A percentile compares a stretch with the other conserved stretches of the same genome.
Conservation (phyloP, 345 rosid species). For the Triadica sebifera region DNA sequence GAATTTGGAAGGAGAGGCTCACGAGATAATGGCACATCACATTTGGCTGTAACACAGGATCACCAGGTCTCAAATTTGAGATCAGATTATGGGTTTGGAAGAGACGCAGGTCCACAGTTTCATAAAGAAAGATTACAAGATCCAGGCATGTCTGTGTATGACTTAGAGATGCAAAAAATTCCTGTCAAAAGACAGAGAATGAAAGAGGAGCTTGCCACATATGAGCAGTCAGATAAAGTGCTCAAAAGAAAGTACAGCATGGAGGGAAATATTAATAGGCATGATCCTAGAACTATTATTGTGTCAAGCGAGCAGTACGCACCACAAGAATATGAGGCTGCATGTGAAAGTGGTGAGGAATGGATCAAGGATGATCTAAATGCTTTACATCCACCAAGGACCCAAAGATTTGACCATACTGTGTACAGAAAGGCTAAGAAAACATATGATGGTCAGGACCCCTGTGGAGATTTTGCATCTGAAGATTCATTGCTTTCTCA, state of each 20-base stretch:
- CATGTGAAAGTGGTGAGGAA: conserved; percentile 37
- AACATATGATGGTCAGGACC: conserved; percentile 30
- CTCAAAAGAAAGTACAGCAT: conserved; percentile 31
- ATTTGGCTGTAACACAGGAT: conserved; percentile 25
- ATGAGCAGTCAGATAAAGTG: conserved; percentile 31
- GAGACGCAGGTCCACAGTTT: conserved; percentile 38
- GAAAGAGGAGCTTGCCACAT: conserved; percentile 33
- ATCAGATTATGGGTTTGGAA: conserved; percentile 40
- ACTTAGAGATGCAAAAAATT: conserved; percentile 26
- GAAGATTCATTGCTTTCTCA: conserved; percentile 33
- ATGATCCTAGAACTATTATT: conserved; percentile 25
- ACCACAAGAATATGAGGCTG: conserved; percentile 35
- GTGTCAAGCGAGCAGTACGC: conserved; percentile 35
- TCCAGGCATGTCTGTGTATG: conserved; percentile 27
- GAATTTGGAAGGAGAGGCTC: conserved; percentile 35
- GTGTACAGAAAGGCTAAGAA: conserved; percentile 37
- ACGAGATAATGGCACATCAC: conserved; percentile 29
- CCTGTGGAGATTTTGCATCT: conserved; percentile 28
- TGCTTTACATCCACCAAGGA: conserved; percentile 26
- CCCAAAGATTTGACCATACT: conserved; percentile 27
- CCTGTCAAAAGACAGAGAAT: conserved; percentile 37
- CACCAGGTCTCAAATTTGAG: conserved; percentile 36
- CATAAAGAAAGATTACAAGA: conserved; percentile 32
- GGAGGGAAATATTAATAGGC: conserved; percentile 32
- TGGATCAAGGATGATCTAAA: conserved; percentile 38